Conservation (phyloP, 2,329 filamentous ascomycete species). For the Talaromyces sp. region DNA sequence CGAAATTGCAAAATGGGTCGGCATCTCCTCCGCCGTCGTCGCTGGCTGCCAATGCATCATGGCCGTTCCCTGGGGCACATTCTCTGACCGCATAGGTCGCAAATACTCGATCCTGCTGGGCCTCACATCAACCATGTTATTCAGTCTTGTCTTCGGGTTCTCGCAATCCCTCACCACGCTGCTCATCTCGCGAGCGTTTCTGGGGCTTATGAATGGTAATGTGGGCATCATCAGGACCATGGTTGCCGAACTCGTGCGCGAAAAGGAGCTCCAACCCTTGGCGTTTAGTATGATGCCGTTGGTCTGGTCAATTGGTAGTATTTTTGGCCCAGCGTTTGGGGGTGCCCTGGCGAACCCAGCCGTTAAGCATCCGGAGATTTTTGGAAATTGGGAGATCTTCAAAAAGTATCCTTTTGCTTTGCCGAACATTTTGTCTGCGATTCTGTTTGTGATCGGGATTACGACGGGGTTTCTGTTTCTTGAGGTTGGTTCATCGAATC, state of each 20-base stretch:
- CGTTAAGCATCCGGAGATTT: constrained; percentile 66
- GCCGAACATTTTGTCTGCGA: constrained; percentile 73
- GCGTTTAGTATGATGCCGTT: constrained; percentile 94
- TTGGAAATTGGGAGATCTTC: constrained; percentile 65
- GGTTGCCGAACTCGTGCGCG: constrained; percentile 87
- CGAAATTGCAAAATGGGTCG: constrained; percentile 76
- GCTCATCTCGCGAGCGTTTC: constrained; percentile 69
- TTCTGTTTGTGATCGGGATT: constrained; percentile 75
- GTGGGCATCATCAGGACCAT: constrained; percentile 83
- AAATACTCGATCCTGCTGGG: constrained; percentile 77
- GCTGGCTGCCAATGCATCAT: constrained; percentile 68
- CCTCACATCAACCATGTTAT: constrained; percentile 72
- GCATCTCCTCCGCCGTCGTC: constrained; percentile 67
- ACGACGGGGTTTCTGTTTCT: constrained; percentile 73
- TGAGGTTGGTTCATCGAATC: constrained; percentile 46
- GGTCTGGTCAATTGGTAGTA: constrained; percentile 80
- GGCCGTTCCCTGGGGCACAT: constrained; percentile 70
- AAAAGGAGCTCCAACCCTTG: constrained; percentile 77
- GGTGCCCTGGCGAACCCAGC: constrained; percentile 80
- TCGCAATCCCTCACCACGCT: constrained; percentile 76
- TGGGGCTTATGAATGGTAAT: constrained; percentile 84
- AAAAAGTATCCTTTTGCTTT: constrained; percentile 75
- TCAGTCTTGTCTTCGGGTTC: constrained; percentile 78
- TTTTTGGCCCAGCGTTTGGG: constrained; percentile 83
- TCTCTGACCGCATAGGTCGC: constrained; percentile 73